phyloP scores from a whole-genome alignment of 2,329 filamentous ascomycete genomes.

The Hypoxylon sp. region DNA sequence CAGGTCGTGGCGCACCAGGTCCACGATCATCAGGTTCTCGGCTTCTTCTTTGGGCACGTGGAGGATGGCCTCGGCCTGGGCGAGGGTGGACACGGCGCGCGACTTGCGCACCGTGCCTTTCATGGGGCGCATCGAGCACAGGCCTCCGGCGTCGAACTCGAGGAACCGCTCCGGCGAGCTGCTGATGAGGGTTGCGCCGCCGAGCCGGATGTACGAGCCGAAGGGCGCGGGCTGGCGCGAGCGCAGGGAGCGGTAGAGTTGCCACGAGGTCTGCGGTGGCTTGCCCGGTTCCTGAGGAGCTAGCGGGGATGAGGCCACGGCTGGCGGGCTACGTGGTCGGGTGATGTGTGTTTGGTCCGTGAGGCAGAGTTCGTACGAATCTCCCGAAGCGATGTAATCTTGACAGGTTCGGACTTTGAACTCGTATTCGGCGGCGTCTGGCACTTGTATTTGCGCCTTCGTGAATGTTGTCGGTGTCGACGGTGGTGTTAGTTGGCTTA shows the following conservation, averaged over 20 bases:
- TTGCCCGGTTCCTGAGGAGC: slow-evolving; percentile 52
- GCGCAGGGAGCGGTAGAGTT: slow-evolving; percentile 78
- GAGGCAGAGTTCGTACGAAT: slow-evolving; percentile 88
- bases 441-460: slow-evolving; percentile 54
- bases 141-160: slow-evolving; percentile 63
- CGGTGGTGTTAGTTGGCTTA: slow-evolving; percentile 48
- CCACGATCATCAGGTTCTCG: slow-evolving; percentile 98
- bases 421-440: slow-evolving; percentile 68
- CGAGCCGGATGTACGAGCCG: slow-evolving; percentile 82
- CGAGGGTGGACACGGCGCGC: slow-evolving; percentile 72
- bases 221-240: slow-evolving; percentile 84
- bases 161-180: slow-evolving; percentile 93
- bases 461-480: slow-evolving; percentile 44
- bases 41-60: slow-evolving; percentile 89
- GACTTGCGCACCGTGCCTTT: slow-evolving; percentile 94
- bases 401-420: slow-evolving; percentile 77
- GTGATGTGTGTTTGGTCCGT: slow-evolving; percentile 79
- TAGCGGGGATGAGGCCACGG: slow-evolving; percentile 63
- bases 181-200: slow-evolving; percentile 77
- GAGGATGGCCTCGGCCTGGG: slow-evolving; percentile 78
- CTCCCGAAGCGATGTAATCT: slow-evolving; percentile 77
- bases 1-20: slow-evolving; percentile 93
- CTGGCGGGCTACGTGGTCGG: slow-evolving; percentile 55
- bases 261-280: slow-evolving; percentile 66
- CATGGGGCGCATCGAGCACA: slow-evolving; percentile 89